Evolutionary conservation across 2,329 filamentous ascomycete species (phyloP), one percentile per base, ranked within the genome.

Genomic region (Tolypocladium cylindrosporum): DNA sequence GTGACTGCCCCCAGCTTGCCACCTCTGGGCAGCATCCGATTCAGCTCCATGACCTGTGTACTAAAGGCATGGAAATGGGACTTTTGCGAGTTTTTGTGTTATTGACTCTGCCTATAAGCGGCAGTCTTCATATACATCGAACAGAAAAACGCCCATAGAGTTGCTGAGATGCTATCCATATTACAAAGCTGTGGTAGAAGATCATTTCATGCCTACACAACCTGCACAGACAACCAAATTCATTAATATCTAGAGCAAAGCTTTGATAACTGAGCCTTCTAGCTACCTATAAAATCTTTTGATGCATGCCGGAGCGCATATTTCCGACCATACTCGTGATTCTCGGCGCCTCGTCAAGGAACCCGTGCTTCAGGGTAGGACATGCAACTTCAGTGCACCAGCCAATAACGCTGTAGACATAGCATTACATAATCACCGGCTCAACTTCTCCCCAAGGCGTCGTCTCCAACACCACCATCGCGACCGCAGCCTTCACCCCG

Each of bases 241-340:
- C 5, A 5, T 2, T 39, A 14, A 14, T 14, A 6, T 39, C 37
- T 39, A 39, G 37, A 39, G 14, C 37, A 39, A 14, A 5, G 1
- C 4, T 39, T 39, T 1, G 13, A 34, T 39, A 14, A 2, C 14
- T 1, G 13, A 39, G 37, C 37, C 0, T 39, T 14, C 13, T 14
- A 39, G 14, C 14, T 14, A 13, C 37, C 4, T 39, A 27, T 27
- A 3, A 27, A 14, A 14, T 39, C 1, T 1, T 10, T 39, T 39
- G 1, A 39, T 10, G 37, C 13, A 5, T 14, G 60, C 48, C 2
- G 6, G 14, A 27, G 65, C 69, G 71, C 69, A 69, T 69, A 65
- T 61, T 45, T 36, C 58, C n/a, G 8, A 37, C 37, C 4, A 14
- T 24, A 24, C 14, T 24, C 42, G 11, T 24, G 42, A 24, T 21